These are phyloP conservation scores for Arthrobotrys musiformis DNA, from an alignment of 2,329 filamentous ascomycete species.

Conservation along the genomic window DNA sequence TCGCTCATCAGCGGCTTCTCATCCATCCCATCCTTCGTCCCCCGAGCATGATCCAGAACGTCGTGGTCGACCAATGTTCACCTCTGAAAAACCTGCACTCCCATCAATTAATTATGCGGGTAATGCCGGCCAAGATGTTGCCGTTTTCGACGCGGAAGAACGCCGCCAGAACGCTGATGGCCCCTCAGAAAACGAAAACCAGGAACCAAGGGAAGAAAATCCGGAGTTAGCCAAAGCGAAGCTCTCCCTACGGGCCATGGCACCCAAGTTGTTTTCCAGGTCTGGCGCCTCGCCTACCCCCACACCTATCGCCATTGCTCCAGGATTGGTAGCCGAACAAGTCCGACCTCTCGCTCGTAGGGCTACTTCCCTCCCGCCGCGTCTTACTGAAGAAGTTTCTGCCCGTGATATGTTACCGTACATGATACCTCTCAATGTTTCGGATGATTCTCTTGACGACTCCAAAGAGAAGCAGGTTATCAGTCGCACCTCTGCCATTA, in stretches of 20 bases:
- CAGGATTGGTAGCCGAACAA: slow-evolving; percentile 70
- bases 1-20: slow-evolving; percentile 39
- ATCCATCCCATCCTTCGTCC: slow-evolving; percentile 32
- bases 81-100: slow-evolving; percentile 25
- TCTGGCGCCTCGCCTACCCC: slow-evolving; percentile 56
- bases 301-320: slow-evolving; percentile 67
- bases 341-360: slow-evolving; percentile 65
- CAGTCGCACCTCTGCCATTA: slow-evolving; percentile 66
- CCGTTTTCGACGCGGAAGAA: slow-evolving; percentile 38
- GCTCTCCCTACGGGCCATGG: slow-evolving; percentile 39
- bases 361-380: slow-evolving; percentile 78
- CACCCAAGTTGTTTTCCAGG: slow-evolving; percentile 52
- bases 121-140: slow-evolving; percentile 18
- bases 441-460: slow-evolving; percentile 49
- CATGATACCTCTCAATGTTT: slow-evolving; percentile 52
- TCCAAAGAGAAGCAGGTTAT: slow-evolving; percentile 58
- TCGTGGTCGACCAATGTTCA: slow-evolving; percentile 39
- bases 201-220: slow-evolving; percentile 20
- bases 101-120: neutral
- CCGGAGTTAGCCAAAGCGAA: slow-evolving; percentile 39
- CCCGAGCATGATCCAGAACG: slow-evolving; percentile 21
- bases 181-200: slow-evolving; percentile 1
- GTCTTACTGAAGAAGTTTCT: slow-evolving; percentile 66
- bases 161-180: slow-evolving; percentile 15
- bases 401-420: slow-evolving; percentile 44